Base-by-base conservation (phyloP, 78 protist genomes). In the Dictyostelium intermedium region DNA sequence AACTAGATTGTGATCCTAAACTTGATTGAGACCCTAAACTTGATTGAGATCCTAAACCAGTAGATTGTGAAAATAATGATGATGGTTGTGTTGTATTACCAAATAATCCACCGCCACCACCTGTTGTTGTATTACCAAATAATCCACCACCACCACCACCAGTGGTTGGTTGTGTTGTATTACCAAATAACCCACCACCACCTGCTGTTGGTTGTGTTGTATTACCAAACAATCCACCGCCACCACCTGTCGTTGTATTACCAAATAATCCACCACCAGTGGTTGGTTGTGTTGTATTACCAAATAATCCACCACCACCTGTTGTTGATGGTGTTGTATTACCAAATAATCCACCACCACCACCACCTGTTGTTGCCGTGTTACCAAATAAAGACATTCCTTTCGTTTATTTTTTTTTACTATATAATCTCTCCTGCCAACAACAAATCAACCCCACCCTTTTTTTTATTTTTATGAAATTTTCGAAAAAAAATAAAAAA, bases 111-210 rank as follows among this genome's bases (percentile, higher is more conserved):
- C 45, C 45, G 45, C 45, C 45, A 41, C 45, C 45, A 41, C 45
- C 45, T 45, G 53, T 45, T 45, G 53, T 50, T 50, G 61, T 25
- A 82, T 32, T 32, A 11, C 80, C 13, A 5, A 37, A 16, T 30
- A 60, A 60, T 45, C 53, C 53, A 45, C 53, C 53, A 60, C 73
- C 73, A 3, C 53, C 53, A 45, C 53, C 53, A 60, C 73, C 73
- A 3, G 79, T 72, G 5, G 39, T 60, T n/a, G 66, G 5, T 56
- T 63, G 8, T 3, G 76, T n/a, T 73, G 91, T 10, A 37, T 16
- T 16, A n/a, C 85, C 85, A 87, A 87, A 87, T 23, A 87, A 76
- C 16, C 85, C 73, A 63, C 73, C 76, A 32, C 83, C 13, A 35
- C 84, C 37, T 32, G 92, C 11, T 2, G 92, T 77, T 39, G 92